phyloP scores from a whole-genome alignment of 768 basidiomycete species.

The Amylocystis lapponica region DNA sequence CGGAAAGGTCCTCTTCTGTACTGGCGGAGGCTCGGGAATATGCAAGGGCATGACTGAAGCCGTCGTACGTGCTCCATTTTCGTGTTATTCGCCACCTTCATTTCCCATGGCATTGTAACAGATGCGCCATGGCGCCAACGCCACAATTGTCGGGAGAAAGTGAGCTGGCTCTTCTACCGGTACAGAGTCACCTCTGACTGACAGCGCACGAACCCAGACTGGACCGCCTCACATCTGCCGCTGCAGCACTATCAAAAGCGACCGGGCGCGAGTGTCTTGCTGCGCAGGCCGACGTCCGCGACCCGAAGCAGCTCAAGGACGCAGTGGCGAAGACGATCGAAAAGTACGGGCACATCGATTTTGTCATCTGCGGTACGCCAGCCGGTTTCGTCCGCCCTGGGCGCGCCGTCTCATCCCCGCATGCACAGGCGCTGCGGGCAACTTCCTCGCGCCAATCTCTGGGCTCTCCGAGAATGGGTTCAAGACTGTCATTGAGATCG shows the following conservation, averaged over 20 bases:
- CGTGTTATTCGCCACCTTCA: not conserved
- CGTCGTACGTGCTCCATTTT: slow-evolving; percentile 46
- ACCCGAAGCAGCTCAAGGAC: slow-evolving; percentile 61
- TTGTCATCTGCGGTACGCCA: slow-evolving; percentile 79
- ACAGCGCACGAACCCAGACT: slow-evolving; percentile 37
- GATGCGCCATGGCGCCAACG: slow-evolving; percentile 81
- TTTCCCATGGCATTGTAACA: slow-evolving; percentile 47
- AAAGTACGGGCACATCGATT: slow-evolving; percentile 84
- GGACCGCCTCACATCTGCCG: slow-evolving; percentile 63
- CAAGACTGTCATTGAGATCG: slow-evolving; percentile 89
- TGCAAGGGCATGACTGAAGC: slow-evolving; percentile 84
- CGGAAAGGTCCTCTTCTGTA: slow-evolving; percentile 87
- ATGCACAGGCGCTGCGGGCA: slow-evolving; percentile 81
- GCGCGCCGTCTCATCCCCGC: not conserved
- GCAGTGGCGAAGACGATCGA: slow-evolving; percentile 75
- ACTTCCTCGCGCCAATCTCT: slow-evolving; percentile 87
- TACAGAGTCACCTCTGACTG: slow-evolving; percentile 1
- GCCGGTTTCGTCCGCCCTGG: slow-evolving; percentile 77
- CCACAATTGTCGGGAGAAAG: slow-evolving; percentile 86
- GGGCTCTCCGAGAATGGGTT: slow-evolving; percentile 87
- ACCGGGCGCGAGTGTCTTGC: slow-evolving; percentile 73
- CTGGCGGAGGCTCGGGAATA: slow-evolving; percentile 91
- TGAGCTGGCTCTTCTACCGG: slow-evolving; percentile 31
- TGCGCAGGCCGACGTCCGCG: slow-evolving; percentile 76
- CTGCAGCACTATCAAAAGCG: slow-evolving; percentile 59